Evolutionary conservation across 371 early-diverging fungal species (phyloP), one percentile per base, ranked within the genome.

Genomic region (Mortierella sp.): DNA sequence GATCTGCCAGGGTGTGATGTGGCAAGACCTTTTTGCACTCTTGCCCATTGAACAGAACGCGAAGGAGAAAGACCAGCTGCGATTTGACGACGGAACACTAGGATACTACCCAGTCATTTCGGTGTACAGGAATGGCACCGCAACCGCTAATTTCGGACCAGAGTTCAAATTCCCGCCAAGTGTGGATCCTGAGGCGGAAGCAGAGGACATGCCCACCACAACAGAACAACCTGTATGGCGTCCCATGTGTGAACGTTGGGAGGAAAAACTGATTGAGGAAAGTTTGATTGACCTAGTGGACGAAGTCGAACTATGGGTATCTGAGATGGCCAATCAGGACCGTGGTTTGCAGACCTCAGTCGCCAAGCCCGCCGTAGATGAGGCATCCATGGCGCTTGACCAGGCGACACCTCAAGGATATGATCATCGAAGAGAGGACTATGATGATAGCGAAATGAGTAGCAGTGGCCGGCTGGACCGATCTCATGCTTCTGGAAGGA

Each of bases 91-190:
- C 60, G 91, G 91, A 9, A 87, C 88, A 1, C 65, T 88, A 12
- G 91, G 91, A 5, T 91, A 90, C 58, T 91, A 88, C 60, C 91
- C 91, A 3, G 84, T 84, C 13, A 84, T 90, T 46, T 88, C 88
- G 40, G 87, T 90, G 6, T 91, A 83, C 62, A 79, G 85, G 44
- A 88, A 90, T 28, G 91, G 87, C 10, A 82, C 86, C 16, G 88
- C 88, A 0, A 85, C 86, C 0, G 83, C 87, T 57, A 90, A 91
- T 60, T 88, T 89, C 71, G 91, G 91, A 0, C 91, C 91, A 0
- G 65, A 88, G 12, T 90, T 91, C 60, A 79, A 73, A 59, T 87
- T 78, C 63, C 88, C 88, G 7, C 89, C 89, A 2, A 61, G 68
- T 7, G 73, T 71, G 43, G 80, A 81, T 47, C 73, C 79, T 1